Base-by-base conservation (phyloP, 495 filamentous ascomycete species). In the Aspergillus ellipticus region DNA sequence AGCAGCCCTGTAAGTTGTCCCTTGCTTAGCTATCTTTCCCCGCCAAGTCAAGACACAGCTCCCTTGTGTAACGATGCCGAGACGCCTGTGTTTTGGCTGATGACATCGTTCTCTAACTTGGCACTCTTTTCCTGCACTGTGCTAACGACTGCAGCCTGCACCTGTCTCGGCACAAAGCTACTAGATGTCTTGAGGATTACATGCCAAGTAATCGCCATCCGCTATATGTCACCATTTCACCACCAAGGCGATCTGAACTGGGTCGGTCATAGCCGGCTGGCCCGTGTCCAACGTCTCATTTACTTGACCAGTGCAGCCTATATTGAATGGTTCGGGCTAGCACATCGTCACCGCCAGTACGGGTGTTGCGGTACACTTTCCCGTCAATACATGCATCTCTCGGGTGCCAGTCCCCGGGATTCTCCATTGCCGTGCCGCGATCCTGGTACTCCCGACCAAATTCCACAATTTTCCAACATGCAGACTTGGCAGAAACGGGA, bases 1-100 rank as follows among this genome's bases (percentile, higher is more conserved):
- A 96, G 91, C 77, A 95, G 90, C 76, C 92, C 92, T 66, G 90
- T 96, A 84, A 75, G 85, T 83, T 52, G 42, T 50, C 62, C 59
- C 45, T 56, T 58, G 68, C 63, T 41, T 61, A 37, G 56, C 31
- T 42, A 26, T 13, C 53, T 57, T 63, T 57, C 51, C 43, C 53
- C 51, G 63, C 71, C 69, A 70, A 69, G 67, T 19, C 51, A 15
- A 56, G 61, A 37, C 57, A 57, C 43, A 49, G 42, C 49, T 55
- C 43, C 50, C 52, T 49, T 43, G 66, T 69, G 55, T 53, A 46
- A 68, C 66, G n/a, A 52, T 59, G 67, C 65, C 65, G 48, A 71
- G 60, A 57, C 24, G 57, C 17, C 57, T 53, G 56, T 62, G 56
- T 55, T 42, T 56, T 58, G 51, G 47, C 49, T 24, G 22, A 39